Evolutionary conservation across 352 stramenopile species (phyloP), one percentile per base, ranked within the genome.

Genomic region (Phytophthora fragariaefolia): DNA sequence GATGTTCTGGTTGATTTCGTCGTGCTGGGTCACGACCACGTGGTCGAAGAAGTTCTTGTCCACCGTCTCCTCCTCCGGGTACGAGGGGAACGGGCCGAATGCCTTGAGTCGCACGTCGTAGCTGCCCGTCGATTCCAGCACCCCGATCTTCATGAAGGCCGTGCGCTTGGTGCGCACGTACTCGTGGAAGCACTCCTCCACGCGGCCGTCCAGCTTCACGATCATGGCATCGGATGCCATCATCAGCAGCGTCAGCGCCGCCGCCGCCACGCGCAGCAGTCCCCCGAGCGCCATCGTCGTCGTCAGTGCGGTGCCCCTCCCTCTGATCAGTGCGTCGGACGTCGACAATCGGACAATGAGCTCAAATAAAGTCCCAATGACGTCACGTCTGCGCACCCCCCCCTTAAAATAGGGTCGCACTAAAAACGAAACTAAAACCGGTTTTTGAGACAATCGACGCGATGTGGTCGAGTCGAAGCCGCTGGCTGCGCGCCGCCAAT

Each of bases 121-220:
- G 40, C 63, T 43, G 34, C 90, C 82, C 27, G 75, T 68, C 38
- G 84, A 90, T 32, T 93, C 81, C 52, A 95, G 66, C 27, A 95
- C 87, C 24, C 82, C 80, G 57, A 93, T 87, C 62, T 86, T 87
- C 58, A 95, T 79, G 70, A 81, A 95, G n/a, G 87, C 87, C 55
- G 85, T 95, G 64, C 87, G 83, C 72, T 93, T 93, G 51, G 82
- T 91, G 60, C 85, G 84, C 58, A 95, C 85, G 56, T 95, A 93
- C 71, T 95, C 87, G 48, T 86, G 89, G 71, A 90, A 95, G 52
- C 87, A 95, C 69, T 93, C 80, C 63, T 90, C 75, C 49, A 76
- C 74, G 28, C 66, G 54, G 6, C 66, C 79, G 17, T 80, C 70
- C 32, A 93, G 65, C 50, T 83, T 71, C 9, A 92, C 63, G 20